Conservation (phyloP, 1,139 yeast genomes). For the Debaryomyces coudertii region DNA sequence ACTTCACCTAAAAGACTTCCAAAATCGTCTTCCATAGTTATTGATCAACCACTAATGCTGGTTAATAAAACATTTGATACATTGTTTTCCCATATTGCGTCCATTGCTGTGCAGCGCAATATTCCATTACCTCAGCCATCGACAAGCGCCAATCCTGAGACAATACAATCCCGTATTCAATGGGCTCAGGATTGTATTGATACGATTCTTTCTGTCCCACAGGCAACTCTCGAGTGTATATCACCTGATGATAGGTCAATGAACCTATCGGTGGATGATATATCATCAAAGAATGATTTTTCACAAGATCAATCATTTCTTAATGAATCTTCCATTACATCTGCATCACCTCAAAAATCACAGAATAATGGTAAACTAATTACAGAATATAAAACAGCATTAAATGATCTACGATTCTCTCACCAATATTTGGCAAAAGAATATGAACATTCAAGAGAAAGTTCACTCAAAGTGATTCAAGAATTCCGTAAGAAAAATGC, state of each 20-base stretch:
- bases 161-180: slow-evolving; percentile 35
- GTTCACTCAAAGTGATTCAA: slow-evolving; percentile 50
- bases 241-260: slow-evolving; percentile 15
- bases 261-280: slow-evolving; percentile 18
- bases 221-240: slow-evolving; percentile 7
- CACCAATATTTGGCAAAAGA: slow-evolving; percentile 65
- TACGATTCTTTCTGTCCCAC: slow-evolving; percentile 26
- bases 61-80: slow-evolving; percentile 39
- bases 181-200: slow-evolving; percentile 63
- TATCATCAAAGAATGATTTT: slow-evolving; percentile 16
- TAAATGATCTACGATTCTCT: slow-evolving; percentile 63
- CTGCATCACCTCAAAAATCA: slow-evolving; percentile 26
- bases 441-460: slow-evolving; percentile 58
- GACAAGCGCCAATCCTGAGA: slow-evolving; percentile 26
- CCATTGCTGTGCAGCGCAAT: slow-evolving; percentile 55
- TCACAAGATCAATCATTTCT: slow-evolving; percentile 22
- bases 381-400: slow-evolving; percentile 55
- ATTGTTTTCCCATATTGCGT: slow-evolving; percentile 55
- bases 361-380: slow-evolving; percentile 31
- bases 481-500: slow-evolving; percentile 51
- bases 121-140: slow-evolving; percentile 53
- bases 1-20: slow-evolving; percentile 7
- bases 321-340: slow-evolving; percentile 31
- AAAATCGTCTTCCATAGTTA: neutral
- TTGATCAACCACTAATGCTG: slow-evolving; percentile 9